Base-by-base conservation (phyloP, 1,139 yeast species). In the Candida sanyaensis region DNA sequence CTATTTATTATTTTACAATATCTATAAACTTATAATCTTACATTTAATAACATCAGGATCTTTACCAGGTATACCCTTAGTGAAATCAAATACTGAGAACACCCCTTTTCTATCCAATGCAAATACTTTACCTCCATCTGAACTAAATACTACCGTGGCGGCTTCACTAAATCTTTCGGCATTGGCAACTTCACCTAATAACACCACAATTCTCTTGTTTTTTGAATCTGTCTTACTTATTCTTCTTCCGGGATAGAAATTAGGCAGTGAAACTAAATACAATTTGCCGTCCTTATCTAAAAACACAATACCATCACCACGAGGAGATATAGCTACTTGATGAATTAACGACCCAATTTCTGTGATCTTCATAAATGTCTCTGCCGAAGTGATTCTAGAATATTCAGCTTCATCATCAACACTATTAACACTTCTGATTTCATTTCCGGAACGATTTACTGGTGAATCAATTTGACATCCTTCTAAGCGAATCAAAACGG, bases 281-380 rank as follows among this genome's bases (percentile, higher is more conserved):
- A 90, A 83, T 4, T 81, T 72, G 0, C 98, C 98, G 47, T 83
- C 84, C 53, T 88, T 81, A 61, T 87, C 93, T 32, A 90, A 67
- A 55, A 88, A 86, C 1, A 92, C 96, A 30, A 90, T 75, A 0
- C 96, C 86, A 62, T 90, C 96, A 17, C 93, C 92, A 23, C 96
- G 73, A 1, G 97, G 97, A 10, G 96, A 88, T 1, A 88, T 75
- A 6, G 86, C 84, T 45, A 86, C 80, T 44, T 77, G 73, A 63
- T 91, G 96, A 47, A 90, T 86, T 7, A 81, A 73, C 1, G 88
- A 80, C 0, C 97, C 97, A n/a, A 90, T 80, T 58, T 91, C 96
- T 47, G 86, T 87, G 9, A 91, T 69, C 52, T 84, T 78, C 55
- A 69, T 55, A 5, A 73, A 47, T 3, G 66, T 55, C 41, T 71